Base-by-base conservation (phyloP, 768 basidiomycete genomes). In the Aureoboletus auriporus region DNA sequence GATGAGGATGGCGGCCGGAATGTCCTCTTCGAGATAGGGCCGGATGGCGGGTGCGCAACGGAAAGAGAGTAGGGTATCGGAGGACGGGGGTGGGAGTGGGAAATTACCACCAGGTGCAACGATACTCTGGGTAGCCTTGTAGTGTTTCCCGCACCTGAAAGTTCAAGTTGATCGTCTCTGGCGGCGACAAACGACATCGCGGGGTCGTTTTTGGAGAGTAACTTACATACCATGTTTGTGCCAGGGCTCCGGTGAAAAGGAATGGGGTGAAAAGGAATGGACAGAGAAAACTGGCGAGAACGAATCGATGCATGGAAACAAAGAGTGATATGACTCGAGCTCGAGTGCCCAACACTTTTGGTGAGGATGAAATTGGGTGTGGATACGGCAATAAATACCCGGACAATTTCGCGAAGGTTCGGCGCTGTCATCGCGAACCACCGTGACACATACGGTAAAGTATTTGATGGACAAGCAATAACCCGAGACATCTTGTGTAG, bases 11-110 rank as follows among this genome's bases (percentile, higher is more conserved):
- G 72, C 69, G 12, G 73, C 69, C 3, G 71, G 56, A 26, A 66
- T 64, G 51, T 83, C 82, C 53, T 77, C 79, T 13, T 75, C 73
- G 20, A 84, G 72, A 60, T 82, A 84, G 1, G 83, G 83, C 6
- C 75, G 71, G 20, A 83, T 74, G 3, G 78, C 77, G 27, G 79
- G 80, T 8, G 74, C 72, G 51, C 83, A 84, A 9, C 79, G 77
- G 34, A 84, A 63, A 8, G 80, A 77, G 23, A 83, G 71, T 35
- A 80, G 71, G n/a, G 80, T 66, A 1, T 58, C 61, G 1, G 66
- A 52, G 3, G 72, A 74, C 1, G 58, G 53, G 8, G 59, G 59
- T 6, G 76, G 72, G 4, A 66, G 45, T 2, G 69, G 71, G 50
- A 80, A 80, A 53, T 72, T 69, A 28, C 79, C 78, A 31, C 79